These are phyloP conservation scores for Leccinum pellstonianum DNA, from an alignment of 768 basidiomycete genomes.

Conservation along the genomic window DNA sequence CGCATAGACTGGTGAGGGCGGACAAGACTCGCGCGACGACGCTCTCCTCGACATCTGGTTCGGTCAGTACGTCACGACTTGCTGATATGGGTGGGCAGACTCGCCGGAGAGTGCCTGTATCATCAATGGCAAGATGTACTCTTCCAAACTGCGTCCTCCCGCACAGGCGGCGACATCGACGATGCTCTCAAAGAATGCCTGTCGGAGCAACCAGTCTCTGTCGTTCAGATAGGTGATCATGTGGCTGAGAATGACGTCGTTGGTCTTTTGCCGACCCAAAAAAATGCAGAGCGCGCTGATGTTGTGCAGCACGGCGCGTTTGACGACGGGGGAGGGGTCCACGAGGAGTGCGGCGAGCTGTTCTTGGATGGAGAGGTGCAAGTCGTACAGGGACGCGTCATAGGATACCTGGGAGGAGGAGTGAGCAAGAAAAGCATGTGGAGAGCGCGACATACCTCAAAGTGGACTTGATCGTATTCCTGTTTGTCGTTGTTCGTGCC, in stretches of 20 bases:
- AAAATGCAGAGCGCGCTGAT: constrained; percentile 91
- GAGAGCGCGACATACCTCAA: constrained; percentile 56
- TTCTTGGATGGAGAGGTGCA: constrained; percentile 83
- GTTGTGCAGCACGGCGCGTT: constrained; percentile 83
- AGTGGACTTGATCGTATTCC: constrained; percentile 75
- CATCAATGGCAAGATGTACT: constrained; percentile 97
- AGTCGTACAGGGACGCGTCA: constrained; percentile 80
- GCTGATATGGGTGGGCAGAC: constrained; percentile 14
- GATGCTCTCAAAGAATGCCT: constrained; percentile 93
- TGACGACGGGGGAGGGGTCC: constrained; percentile 86
- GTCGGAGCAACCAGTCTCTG: constrained; percentile 87
- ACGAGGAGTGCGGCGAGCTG: constrained; percentile 84
- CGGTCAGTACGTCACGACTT: constrained; percentile 6
- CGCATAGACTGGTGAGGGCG: constrained; percentile 84
- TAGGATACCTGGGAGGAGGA: constrained; percentile 77
- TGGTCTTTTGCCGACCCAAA: constrained; percentile 88
- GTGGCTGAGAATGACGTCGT: constrained; percentile 90
- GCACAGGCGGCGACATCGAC: constrained; percentile 95
- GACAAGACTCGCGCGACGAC: constrained; percentile 90
- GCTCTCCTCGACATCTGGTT: constrained; percentile 87
- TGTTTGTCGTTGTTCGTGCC: constrained; percentile 46
- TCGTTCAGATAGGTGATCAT: constrained; percentile 86
- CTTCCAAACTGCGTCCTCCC: constrained; percentile 86
- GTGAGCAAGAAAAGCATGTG: not conserved
- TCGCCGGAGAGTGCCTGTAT: constrained; percentile 90